Evolutionary conservation across 169 alveolate genomes (phyloP), one percentile per base, ranked within the genome.

Genomic region (Cryptosporidium tyzzeri): DNA sequence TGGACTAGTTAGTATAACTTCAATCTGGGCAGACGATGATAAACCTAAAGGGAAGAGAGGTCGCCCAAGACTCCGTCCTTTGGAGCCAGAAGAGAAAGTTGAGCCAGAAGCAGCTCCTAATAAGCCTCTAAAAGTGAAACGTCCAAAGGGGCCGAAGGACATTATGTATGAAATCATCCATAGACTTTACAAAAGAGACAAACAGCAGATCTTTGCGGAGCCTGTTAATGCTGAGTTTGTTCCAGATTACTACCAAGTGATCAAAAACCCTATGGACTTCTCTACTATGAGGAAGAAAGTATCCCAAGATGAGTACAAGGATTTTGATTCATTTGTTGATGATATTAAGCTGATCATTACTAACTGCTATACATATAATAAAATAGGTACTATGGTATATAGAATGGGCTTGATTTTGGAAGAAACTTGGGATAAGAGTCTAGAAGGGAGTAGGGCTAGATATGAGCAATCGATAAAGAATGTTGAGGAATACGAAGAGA

Each of bases 191-290:
- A 70, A 86, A 31, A 91, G 92, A 65, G 96, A 93, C 71, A 93
- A 93, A 74, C 92, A 93, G 44, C 91, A 86, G 53, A 74, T 92
- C 70, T 97, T 97, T 91, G 89, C 94, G 39, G 96, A 96, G 58
- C 98, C 99, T 5, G 99, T 96, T 18, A 94, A 95, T 71, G 91
- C 92, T 29, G 95, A 95, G 45, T 91, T 93, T 55, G 98, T 96
- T 0, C 97, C 97, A 2, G 99, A 97, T 91, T 97, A 97, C 86
- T 94, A 94, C 85, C 95, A 95, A 37, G 94, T 94, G 21, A 96
- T 97, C 50, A 96, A 95, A 68, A 96, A 95, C 37, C 99, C 99
- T 4, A 96, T 97, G 96, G 98, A 97, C 92, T 93, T 97, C 65
- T 93, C 94, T 39, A 95, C 98, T 14, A 94, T 97, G 94, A 86